These are phyloP conservation scores for Termitomyces sp. DNA, from an alignment of 768 basidiomycete genomes.

Conservation along the genomic window DNA sequence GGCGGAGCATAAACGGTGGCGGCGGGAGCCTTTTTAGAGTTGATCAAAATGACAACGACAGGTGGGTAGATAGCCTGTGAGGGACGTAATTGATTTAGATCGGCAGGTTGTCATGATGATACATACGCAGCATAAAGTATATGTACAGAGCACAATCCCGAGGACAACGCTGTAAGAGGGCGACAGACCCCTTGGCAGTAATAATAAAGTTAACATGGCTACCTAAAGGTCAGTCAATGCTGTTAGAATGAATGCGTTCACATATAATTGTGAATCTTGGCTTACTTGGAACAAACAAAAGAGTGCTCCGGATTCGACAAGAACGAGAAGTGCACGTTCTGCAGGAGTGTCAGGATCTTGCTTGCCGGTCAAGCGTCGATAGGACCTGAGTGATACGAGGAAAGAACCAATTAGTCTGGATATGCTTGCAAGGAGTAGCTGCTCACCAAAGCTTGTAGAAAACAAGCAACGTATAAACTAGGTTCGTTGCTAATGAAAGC, in stretches of 20 bases:
- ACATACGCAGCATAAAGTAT: constrained; percentile 4
- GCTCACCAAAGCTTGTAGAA: neutral
- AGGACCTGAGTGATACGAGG: neutral
- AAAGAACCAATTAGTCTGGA: neutral
- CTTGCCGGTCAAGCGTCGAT: neutral
- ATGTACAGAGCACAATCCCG: constrained; percentile 1
- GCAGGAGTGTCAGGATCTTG: neutral
- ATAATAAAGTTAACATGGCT: neutral
- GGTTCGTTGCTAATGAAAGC: constrained; percentile 2
- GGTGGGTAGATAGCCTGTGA: constrained; percentile 3
- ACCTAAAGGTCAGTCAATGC: neutral
- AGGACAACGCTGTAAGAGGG: neutral
- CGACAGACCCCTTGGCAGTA: neutral
- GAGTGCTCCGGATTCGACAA: neutral
- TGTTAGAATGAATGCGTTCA: neutral
- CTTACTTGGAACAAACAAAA: neutral
- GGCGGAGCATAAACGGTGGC: neutral
- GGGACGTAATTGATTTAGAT: neutral
- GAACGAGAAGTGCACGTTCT: neutral
- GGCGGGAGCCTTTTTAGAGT: neutral
- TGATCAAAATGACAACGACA: neutral
- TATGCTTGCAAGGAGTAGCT: neutral
- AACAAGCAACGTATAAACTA: neutral
- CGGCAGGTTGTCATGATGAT: too few relatives aligned
- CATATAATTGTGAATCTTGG: too few relatives aligned